Base-by-base conservation (phyloP, 257 asterid species). In the Solanum piurae region DNA sequence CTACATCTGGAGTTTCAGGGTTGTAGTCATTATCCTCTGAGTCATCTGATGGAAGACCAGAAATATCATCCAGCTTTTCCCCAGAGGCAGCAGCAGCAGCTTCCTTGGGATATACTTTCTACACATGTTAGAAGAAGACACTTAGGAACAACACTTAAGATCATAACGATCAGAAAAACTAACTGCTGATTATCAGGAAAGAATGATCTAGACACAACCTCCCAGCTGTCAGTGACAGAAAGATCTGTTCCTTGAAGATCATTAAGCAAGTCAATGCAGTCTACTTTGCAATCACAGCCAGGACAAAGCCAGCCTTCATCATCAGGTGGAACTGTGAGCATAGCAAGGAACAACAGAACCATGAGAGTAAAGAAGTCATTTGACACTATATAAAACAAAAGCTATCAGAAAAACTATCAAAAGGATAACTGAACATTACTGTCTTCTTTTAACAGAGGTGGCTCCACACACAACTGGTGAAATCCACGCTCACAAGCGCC, bases 251-350 rank as follows among this genome's bases (percentile, higher is more conserved):
- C 95, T 88, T 91, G 98, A 89, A 88, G 92, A 92, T 97, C 97
- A 89, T 93, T 95, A 71, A 97, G 96, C 91, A 94, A 87, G 88
- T 90, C 95, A 76, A 97, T 91, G 92, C 99, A 97, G 88, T 93
- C 95, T 87, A 90, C 95, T 93, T 97, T 97, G 93, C 99, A 97
- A 87, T 95, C 98, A 92, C 99, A 97, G 75, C 98, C 99, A 84
- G 99, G 99, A 88, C 99, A 97, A 85, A 96, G 96, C 99, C 99
- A 97, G 89, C 95, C 94, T 92, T 95, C 98, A 88, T 97, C 98
- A 91, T 93, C 99, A 5, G 96, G 99, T 86, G 99, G 99, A 93
- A 97, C 99, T 97, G 93, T 85, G 38, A 60, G 72, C 71, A 86
- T 88, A 89, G 83, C 77, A 74, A 87, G 84, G 37, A 83, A 91